Conservation (phyloP, 1,284 basidiomycete species). For the Garcileccinum viscosum region DNA sequence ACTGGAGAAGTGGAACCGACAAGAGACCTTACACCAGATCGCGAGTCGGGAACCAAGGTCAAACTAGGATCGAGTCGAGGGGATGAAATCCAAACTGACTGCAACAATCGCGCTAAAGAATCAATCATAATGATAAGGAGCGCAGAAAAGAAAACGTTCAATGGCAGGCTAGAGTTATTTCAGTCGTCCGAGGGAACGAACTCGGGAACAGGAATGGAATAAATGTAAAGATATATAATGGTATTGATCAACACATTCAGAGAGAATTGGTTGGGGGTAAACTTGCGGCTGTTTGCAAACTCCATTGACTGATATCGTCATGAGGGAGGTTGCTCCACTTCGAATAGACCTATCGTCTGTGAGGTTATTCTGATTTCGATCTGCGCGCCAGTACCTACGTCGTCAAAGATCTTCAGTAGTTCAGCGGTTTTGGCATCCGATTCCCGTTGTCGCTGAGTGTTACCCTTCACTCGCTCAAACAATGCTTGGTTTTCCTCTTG, state of each 20-base stretch:
- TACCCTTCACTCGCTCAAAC: constrained; percentile 55
- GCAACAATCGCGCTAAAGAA: too few species aligned
- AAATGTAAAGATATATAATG: neutral
- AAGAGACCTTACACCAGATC: too few species aligned
- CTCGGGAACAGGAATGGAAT: too few species aligned
- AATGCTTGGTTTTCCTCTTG: constrained; percentile 62
- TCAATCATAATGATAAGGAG: too few species aligned
- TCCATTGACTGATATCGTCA: constrained; percentile 69
- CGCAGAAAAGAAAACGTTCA: too few species aligned
- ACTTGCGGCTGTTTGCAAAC: constrained; percentile 61
- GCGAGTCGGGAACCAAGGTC: too few species aligned
- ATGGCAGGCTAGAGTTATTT: too few species aligned
- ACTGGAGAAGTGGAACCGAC: too few species aligned
- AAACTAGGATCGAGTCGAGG: too few species aligned
- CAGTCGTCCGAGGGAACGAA: too few species aligned
- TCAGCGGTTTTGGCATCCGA: constrained; percentile 52
- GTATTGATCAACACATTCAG: constrained; percentile 2
- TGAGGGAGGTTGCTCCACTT: constrained; percentile 61
- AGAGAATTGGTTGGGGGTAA: constrained; percentile 42
- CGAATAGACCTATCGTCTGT: constrained; percentile 50
- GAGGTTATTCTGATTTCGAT: neutral
- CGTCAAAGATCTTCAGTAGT: constrained; percentile 57
- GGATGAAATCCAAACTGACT: too few species aligned
- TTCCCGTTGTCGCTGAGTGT: constrained; percentile 50
- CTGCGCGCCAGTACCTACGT: constrained; percentile 43